Evolutionary conservation across 352 stramenopile genomes (phyloP), one percentile per base, ranked within the genome.

Genomic region (Globisporangium acanthophoron): DNA sequence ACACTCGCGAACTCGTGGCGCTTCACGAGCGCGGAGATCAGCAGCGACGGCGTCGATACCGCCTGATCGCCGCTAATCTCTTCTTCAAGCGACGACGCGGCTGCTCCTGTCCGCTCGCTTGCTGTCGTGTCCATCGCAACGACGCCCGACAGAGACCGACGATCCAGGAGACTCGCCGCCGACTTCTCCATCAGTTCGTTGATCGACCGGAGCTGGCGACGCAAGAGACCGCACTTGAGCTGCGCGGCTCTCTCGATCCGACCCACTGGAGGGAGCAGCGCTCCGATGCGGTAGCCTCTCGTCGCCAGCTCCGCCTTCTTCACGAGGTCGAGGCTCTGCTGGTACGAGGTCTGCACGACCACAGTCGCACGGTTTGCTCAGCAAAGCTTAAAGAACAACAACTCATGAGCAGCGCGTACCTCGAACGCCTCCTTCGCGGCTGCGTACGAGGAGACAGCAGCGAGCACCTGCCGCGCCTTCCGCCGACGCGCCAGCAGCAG

Each of bases 231-330:
- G 54, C 77, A 88, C 0, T 76, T 71, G 20, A 87, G 48, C 8
- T 13, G 58, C 20, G 61, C 53, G 29, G 33, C 21, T 20, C 55
- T 56, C 37, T 90, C 80, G 8, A 90, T 64, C 1, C 80, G 74
- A 3, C 74, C 76, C 29, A 90, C 59, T 5, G 80, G 78, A 1
- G 80, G 80, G 12, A 90, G 59, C 18, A 70, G 55, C 18, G 48
- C 31, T 12, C 76, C 76, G 11, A 90, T 63, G 8, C 69, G 72
- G 50, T 84, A 88, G 1, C 78, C 78, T 27, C 73, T 70, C 45
- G 70, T 72, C 8, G 73, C 76, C 29, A 86, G 40, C 52, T 90
- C 80, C 11, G 72, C 77, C 24, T 71, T 77, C 63, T 90, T 90
- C 41, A 88, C 62, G 12, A 84, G 24, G 18, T 69, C 64, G 37